These are phyloP conservation scores for Carallia brachiata DNA, from an alignment of 345 rosid species.

Conservation along the genomic window DNA sequence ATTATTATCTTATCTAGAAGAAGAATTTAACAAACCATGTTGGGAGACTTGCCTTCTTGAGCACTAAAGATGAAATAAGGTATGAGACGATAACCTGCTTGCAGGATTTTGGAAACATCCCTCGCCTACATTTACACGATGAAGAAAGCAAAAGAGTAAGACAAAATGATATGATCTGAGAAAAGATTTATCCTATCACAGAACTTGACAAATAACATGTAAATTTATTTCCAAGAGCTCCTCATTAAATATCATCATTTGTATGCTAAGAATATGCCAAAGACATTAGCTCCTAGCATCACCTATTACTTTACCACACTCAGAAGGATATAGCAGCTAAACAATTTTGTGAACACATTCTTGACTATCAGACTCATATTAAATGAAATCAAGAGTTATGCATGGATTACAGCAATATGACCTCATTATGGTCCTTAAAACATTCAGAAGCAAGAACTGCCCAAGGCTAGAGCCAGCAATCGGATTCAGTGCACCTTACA, in stretches of 20 bases:
- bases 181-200: background rate
- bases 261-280: background rate
- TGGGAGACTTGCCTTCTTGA: constrained; percentile 65
- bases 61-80: constrained; percentile 88
- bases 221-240: background rate
- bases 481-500: too few species aligned
- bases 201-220: background rate
- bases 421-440: too few species aligned
- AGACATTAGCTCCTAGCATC: too few species aligned
- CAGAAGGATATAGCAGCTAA: too few species aligned
- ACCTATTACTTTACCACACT: too few species aligned
- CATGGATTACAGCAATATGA: too few species aligned
- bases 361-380: too few species aligned
- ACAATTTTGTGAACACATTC: too few species aligned
- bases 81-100: constrained; percentile 70
- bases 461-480: too few species aligned
- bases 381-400: too few species aligned
- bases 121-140: constrained; percentile 63
- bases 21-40: background rate
- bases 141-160: background rate
- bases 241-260: background rate
- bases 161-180: background rate
- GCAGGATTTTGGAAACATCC: constrained; percentile 82
- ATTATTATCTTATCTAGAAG: background rate
- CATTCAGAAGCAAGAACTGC: too few species aligned